phyloP scores from a whole-genome alignment of 805 yeast genomes.

The Priceomyces fermenticarens region DNA sequence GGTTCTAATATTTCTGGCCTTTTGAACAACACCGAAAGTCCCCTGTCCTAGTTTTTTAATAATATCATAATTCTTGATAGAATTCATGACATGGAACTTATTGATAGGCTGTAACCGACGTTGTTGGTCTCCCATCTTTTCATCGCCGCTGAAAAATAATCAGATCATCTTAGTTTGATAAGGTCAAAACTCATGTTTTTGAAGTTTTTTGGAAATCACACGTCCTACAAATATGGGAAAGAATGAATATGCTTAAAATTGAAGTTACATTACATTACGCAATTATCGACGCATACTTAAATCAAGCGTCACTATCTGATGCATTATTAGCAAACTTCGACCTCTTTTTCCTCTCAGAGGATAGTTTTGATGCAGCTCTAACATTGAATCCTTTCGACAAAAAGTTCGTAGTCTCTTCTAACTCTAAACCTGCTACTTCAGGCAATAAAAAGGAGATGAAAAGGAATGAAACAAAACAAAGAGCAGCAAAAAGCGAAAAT shows the following conservation, averaged over 20 bases:
- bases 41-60: constrained; percentile 43
- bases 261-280: background rate
- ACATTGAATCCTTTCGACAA: constrained; percentile 86
- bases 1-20: constrained; percentile 59
- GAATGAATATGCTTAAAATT: background rate
- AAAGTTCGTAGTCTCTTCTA: constrained; percentile 86
- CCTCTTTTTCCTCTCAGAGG: constrained; percentile 31
- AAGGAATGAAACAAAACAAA: constrained; percentile 67
- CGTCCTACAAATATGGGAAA: background rate
- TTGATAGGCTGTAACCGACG: constrained; percentile 14
- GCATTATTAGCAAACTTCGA: constrained; percentile 14
- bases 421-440: constrained; percentile 83
- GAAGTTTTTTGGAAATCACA: background rate
- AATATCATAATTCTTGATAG: constrained; percentile 28
- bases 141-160: too few species aligned
- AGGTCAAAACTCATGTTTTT: background rate
- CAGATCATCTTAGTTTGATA: too few species aligned
- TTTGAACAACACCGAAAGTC: constrained; percentile 71
- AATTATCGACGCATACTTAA: background rate
- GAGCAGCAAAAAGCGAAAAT: constrained; percentile 82
- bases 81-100: constrained; percentile 30
- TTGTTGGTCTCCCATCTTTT: background rate
- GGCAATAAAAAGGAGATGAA: constrained; percentile 86
- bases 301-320: background rate
- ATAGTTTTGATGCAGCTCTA: constrained; percentile 42